Base-by-base conservation (phyloP, 208 protist species). In the Trypanosomatidae sp. region DNA sequence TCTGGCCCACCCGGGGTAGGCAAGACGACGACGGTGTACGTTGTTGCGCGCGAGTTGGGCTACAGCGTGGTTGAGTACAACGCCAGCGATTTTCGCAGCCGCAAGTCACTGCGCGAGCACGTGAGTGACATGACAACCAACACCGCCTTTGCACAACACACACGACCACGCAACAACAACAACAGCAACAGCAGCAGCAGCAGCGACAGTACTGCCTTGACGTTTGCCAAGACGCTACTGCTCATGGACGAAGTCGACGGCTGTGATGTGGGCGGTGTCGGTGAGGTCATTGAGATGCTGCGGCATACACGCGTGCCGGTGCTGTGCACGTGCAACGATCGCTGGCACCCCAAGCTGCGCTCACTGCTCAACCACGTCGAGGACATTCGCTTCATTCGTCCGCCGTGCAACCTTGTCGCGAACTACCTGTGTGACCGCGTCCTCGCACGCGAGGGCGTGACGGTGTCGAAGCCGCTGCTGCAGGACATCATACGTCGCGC, bases 221-320 rank as follows among this genome's bases (percentile, higher is more conserved):
- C 69, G n/a, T 76, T 91, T 50, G 66, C 80, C 6, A 85, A 79
- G n/a, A 62, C 71, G 27, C 43, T 96, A 30, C 60, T 97, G 0
- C 77, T 99, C 8, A 99, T 99, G 96, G 98, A 99, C 66, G 98
- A 99, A 72, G 97, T 99, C 11, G 97, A 99, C 57, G 98, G 98
- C 43, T 99, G 98, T 82, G 98, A 99, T 69, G 63, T 96, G 32
- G 98, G 98, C 6, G 98, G 98, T 32, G 74, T 99, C 15, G 70
- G 77, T 13, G 93, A 97, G 57, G 64, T 99, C 6, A 92, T 98
- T 43, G 32, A 93, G 43, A 77, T 99, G 56, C 95, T 99, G 35
- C 96, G 97, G 44, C 60, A 18, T 11, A 61, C 51, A 1, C 94
- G 86, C 6, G 53, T 98, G 15, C 97, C 97, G 16, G 97, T 99